Conservation (phyloP, 495 filamentous ascomycete species). For the Aspergillus ellipticus region DNA sequence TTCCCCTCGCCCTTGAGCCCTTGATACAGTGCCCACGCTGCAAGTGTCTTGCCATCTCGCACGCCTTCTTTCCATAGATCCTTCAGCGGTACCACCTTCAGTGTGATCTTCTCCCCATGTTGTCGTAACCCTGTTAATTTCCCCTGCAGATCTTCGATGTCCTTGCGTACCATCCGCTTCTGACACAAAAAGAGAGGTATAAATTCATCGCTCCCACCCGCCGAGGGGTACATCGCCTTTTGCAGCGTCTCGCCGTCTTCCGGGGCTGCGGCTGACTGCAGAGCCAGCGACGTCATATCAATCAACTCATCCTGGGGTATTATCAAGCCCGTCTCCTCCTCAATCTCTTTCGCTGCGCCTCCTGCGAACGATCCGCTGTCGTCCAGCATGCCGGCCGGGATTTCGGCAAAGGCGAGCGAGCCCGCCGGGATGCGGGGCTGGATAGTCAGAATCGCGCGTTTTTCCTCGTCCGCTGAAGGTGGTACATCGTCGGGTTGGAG, state of each 20-base stretch:
- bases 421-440: conserved; percentile 81
- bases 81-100: conserved; percentile 67
- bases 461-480: conserved; percentile 38
- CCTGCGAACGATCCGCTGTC: conserved; percentile 71
- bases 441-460: conserved; percentile 72
- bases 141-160: conserved; percentile 67
- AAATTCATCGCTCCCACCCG: conserved; percentile 82
- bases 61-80: conserved; percentile 73
- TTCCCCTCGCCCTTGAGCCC: conserved; percentile 64
- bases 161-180: conserved; percentile 57
- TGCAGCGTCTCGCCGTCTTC: conserved; percentile 48
- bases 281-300: conserved; percentile 63
- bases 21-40: conserved; percentile 73
- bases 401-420: conserved; percentile 68
- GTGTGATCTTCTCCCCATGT: conserved; percentile 77
- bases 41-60: conserved; percentile 75
- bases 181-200: conserved; percentile 75
- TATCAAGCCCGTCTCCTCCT: conserved; percentile 71
- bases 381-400: conserved; percentile 90
- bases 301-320: conserved; percentile 56
- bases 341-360: conserved; percentile 74
- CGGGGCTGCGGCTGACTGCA: conserved; percentile 25
- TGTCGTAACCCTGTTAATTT: conserved; percentile 74
- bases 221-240: conserved; percentile 66
- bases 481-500: conserved; percentile 66